Evolutionary conservation across 306 rosid genomes (phyloP).

Genomic region (Glycine soja): DNA sequence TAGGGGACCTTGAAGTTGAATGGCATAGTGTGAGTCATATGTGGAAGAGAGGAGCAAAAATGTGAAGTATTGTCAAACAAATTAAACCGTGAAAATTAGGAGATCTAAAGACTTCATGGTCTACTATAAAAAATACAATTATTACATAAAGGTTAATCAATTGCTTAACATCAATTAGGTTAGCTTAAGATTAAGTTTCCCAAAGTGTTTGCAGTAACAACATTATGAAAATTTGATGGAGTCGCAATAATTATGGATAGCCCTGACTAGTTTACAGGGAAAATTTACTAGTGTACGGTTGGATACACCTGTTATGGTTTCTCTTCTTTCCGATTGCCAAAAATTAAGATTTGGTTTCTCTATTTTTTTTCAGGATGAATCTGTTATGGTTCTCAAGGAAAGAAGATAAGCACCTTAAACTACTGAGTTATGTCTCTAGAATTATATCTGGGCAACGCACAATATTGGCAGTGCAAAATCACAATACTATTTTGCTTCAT

Average conservation of each 20-base stretch:
- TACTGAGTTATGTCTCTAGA: constrained; percentile 91
- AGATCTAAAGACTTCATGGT: neutral
- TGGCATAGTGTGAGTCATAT: too few relatives aligned
- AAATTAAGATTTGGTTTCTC: constrained; percentile 39
- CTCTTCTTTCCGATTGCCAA: constrained; percentile 33
- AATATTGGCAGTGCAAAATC: constrained; percentile 51
- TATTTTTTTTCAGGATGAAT: constrained; percentile 83
- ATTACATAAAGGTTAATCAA: constrained; percentile 19
- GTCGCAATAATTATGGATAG: neutral
- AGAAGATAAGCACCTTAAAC: constrained; percentile 95
- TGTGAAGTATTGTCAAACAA: neutral
- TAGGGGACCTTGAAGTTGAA: constrained; percentile 20
- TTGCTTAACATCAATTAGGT: constrained; percentile 14
- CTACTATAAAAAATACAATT: constrained; percentile 1
- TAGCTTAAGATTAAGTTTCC: constrained; percentile 36
- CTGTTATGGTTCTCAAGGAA: constrained; percentile 96
- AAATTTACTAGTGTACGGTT: neutral
- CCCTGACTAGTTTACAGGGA: constrained; percentile 17
- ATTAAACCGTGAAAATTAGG: constrained; percentile 33
- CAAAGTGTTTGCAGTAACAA: constrained; percentile 10
- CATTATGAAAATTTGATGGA: neutral
- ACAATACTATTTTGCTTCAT: constrained; percentile 41
- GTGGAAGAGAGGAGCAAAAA: too few relatives aligned
- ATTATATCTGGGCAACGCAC: constrained; percentile 99
- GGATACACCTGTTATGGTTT: too few relatives aligned